phyloP scores from a whole-genome alignment of 805 yeast genomes.

The Wickerhamiella occidentalis region DNA sequence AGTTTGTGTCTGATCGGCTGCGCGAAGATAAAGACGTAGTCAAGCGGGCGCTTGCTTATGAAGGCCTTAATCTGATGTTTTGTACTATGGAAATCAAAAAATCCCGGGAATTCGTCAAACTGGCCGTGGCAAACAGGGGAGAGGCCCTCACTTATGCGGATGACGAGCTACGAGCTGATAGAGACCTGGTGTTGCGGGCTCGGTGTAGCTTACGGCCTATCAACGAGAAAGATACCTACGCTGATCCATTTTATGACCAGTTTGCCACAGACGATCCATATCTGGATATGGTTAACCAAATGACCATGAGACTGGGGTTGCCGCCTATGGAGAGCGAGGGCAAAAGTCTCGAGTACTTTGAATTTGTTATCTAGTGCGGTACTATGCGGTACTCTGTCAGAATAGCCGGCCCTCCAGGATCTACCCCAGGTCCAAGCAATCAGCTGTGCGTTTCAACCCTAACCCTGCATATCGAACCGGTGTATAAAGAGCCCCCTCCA shows the following conservation, averaged over 20 bases:
- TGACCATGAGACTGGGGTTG: neutral
- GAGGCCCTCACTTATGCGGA: neutral
- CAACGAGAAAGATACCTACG: neutral
- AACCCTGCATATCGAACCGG: neutral
- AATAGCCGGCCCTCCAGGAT: neutral
- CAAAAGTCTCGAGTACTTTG: neutral
- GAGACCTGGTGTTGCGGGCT: neutral
- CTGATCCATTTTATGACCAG: neutral
- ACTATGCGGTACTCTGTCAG: too few species aligned
- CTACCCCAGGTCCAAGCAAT: neutral
- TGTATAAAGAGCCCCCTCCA: neutral
- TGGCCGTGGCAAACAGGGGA: neutral
- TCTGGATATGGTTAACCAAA: neutral
- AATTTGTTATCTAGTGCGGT: neutral
- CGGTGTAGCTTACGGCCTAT: neutral
- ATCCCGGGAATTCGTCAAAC: neutral
- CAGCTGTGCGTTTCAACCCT: slow-evolving; percentile 7
- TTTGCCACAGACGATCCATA: neutral
- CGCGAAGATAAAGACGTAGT: neutral
- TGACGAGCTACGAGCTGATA: neutral
- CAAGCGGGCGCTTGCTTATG: neutral
- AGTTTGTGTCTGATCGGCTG: neutral
- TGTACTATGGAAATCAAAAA: neutral
- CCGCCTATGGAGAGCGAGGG: neutral
- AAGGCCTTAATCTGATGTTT: neutral